Evolutionary conservation across 116 monocot species (phyloP).

Genomic region (Zostera marina): DNA sequence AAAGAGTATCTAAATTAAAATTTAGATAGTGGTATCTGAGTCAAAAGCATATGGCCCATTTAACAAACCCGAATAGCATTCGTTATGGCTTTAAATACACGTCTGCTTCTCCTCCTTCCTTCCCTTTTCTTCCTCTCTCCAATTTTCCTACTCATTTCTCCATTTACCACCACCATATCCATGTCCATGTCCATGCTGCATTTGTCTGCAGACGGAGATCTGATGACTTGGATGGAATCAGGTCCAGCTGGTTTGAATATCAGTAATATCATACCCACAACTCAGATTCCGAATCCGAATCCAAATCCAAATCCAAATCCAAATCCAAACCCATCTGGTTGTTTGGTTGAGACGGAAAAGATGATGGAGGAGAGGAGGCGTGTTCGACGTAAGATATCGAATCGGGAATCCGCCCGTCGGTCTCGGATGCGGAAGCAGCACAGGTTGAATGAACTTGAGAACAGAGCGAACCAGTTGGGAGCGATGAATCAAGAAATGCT

Average conservation of each 20-base stretch:
- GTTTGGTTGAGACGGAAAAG: slow-evolving; percentile 2
- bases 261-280: not conserved
- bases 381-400: slow-evolving; percentile 33
- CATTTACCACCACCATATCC: not conserved
- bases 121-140: slow-evolving; percentile 31
- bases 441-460: slow-evolving; percentile 17
- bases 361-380: slow-evolving; percentile 22
- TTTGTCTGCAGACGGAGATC: not conserved
- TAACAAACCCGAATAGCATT: too few relatives aligned
- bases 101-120: slow-evolving; percentile 11
- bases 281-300: too few relatives aligned
- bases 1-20: too few relatives aligned
- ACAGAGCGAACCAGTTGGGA: slow-evolving; percentile 9
- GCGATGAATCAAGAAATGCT: slow-evolving; percentile 16
- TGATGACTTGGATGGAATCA: slow-evolving; percentile 8
- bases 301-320: not conserved
- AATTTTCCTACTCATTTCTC: slow-evolving; percentile 3
- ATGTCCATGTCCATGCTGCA: slow-evolving; percentile 7
- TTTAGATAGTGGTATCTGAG: too few relatives aligned
- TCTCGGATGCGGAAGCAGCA: slow-evolving; percentile 37
- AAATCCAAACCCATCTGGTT: not conserved
- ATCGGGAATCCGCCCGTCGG: slow-evolving; percentile 44
- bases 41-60: too few relatives aligned
- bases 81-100: slow-evolving; percentile 13
- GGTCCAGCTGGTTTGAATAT: not conserved